Evolutionary conservation across 1,284 basidiomycete species (phyloP).

Genomic region (Puccinia horiana): DNA sequence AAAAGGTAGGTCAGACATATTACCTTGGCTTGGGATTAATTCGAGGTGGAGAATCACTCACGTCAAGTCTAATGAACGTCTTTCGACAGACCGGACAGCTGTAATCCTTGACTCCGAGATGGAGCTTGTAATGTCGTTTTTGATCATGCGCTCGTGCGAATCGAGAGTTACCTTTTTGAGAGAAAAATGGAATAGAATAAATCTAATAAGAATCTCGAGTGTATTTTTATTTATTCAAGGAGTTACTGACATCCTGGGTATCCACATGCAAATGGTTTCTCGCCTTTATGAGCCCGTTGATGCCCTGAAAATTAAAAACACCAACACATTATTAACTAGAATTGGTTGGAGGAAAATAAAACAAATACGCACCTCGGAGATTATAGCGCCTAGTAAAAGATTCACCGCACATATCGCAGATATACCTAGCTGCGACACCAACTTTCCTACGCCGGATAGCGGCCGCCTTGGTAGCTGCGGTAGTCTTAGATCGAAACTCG

Average conservation of each 20-base stretch:
- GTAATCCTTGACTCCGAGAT: constrained; percentile 45
- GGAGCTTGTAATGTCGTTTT: constrained; percentile 44
- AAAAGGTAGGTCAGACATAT: too few relatives aligned
- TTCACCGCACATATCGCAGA: constrained; percentile 48
- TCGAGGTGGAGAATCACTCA: constrained; percentile 3
- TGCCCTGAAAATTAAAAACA: constrained; percentile 28
- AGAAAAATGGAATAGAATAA: not conserved
- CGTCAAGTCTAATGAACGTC: constrained; percentile 40
- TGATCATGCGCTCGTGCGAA: constrained; percentile 47
- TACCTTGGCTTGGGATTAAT: too few relatives aligned
- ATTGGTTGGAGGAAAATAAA: not conserved
- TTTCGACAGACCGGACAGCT: constrained; percentile 40
- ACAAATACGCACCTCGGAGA: constrained; percentile 6
- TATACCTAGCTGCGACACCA: constrained; percentile 36
- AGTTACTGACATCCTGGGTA: constrained; percentile 36
- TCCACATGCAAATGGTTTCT: constrained; percentile 45
- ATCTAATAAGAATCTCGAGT: not conserved
- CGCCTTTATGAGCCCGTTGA: constrained; percentile 45
- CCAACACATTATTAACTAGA: not conserved
- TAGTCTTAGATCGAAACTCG: constrained; percentile 12
- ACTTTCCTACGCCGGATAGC: constrained; percentile 30
- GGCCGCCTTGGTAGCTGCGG: constrained; percentile 35
- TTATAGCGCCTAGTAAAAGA: constrained; percentile 39
- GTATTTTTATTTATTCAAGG: not conserved
- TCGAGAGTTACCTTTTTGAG: constrained; percentile 13